Evolutionary conservation across 148 eudicot genomes (phyloP).

Genomic region (Hydrangea macrophylla): DNA sequence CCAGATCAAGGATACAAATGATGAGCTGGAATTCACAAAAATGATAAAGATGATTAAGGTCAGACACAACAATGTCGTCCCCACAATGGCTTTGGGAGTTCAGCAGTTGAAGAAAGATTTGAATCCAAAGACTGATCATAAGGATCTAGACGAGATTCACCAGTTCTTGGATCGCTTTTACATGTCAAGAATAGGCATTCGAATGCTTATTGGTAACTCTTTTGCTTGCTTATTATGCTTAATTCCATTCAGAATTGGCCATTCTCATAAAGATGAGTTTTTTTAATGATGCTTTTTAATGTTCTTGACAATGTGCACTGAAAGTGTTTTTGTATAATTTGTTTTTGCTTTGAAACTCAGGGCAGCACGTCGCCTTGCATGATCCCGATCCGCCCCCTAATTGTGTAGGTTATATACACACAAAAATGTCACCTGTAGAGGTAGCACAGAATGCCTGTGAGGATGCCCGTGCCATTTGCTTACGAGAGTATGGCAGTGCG

Average conservation of each 20-base stretch:
- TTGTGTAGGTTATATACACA: slow-evolving; percentile 79
- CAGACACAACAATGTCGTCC: slow-evolving; percentile 95
- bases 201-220: slow-evolving; percentile 88
- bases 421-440: slow-evolving; percentile 90
- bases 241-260: background rate
- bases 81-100: slow-evolving; percentile 93
- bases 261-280: background rate
- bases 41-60: slow-evolving; percentile 91
- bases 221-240: background rate
- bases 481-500: slow-evolving; percentile 79
- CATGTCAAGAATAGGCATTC: slow-evolving; percentile 95
- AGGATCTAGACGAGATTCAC: slow-evolving; percentile 74
- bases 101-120: slow-evolving; percentile 85
- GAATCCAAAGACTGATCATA: slow-evolving; percentile 50
- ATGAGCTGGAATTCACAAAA: slow-evolving; percentile 78
- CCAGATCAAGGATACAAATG: slow-evolving; percentile 60
- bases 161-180: slow-evolving; percentile 94
- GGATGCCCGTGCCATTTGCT: slow-evolving; percentile 84
- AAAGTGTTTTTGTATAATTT: slow-evolving; percentile 15
- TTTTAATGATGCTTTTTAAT: background rate
- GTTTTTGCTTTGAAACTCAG: slow-evolving; percentile 39
- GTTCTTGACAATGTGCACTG: slow-evolving; percentile 8
- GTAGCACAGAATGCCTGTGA: slow-evolving; percentile 84
- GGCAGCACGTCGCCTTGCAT: slow-evolving; percentile 93
- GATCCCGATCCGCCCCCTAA: slow-evolving; percentile 77